Percentiles rank a stretch among this genome's conserved stretches.
Evolutionary conservation across 2,329 filamentous ascomycete species (phyloP).

Genomic region (Capronia epimyces): DNA sequence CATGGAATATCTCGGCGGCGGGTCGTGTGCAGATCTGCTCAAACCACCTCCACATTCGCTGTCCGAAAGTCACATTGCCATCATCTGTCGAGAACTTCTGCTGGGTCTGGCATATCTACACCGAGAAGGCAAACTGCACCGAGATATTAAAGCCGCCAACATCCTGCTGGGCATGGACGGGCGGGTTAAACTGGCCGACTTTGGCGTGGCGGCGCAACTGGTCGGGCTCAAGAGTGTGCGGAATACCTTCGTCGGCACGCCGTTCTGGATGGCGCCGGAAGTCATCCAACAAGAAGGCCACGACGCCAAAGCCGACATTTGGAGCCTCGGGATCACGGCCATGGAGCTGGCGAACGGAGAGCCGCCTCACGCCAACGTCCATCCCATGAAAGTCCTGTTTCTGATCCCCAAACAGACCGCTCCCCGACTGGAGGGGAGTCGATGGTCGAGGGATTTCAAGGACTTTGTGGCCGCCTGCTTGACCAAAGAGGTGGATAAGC

Average conservation of each 20-base stretch:
- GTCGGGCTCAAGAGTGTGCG: slow-evolving; percentile 97
- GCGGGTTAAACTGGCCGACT: slow-evolving; percentile 93
- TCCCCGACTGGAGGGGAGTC: slow-evolving; percentile 70
- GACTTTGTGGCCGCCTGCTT: slow-evolving; percentile 89
- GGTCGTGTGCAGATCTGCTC: slow-evolving; percentile 89
- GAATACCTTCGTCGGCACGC: slow-evolving; percentile 95
- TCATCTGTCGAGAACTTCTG: slow-evolving; percentile 87
- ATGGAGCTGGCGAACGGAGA: slow-evolving; percentile 86
- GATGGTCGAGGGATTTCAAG: slow-evolving; percentile 84
- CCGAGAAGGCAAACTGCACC: slow-evolving; percentile 87
- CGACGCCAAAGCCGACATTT: slow-evolving; percentile 89
- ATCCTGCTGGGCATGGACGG: slow-evolving; percentile 85
- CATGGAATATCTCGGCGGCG: slow-evolving; percentile 95
- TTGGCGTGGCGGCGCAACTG: slow-evolving; percentile 91
- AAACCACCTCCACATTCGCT: slow-evolving; percentile 41
- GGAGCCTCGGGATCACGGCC: slow-evolving; percentile 86
- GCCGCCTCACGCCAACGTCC: slow-evolving; percentile 76
- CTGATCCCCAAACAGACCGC: slow-evolving; percentile 84
- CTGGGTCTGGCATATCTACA: slow-evolving; percentile 90
- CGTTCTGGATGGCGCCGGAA: slow-evolving; percentile 95
- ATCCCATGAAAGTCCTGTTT: slow-evolving; percentile 91
- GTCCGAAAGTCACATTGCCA: slow-evolving; percentile 82
- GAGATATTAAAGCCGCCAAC: slow-evolving; percentile 95
- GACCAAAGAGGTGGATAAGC: slow-evolving; percentile 80
- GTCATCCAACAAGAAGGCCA: slow-evolving; percentile 82